Percentiles rank a stretch among this genome's conserved stretches.
phyloP scores from a whole-genome alignment of 331 rosid species.

The Phaseolus coccineus region DNA sequence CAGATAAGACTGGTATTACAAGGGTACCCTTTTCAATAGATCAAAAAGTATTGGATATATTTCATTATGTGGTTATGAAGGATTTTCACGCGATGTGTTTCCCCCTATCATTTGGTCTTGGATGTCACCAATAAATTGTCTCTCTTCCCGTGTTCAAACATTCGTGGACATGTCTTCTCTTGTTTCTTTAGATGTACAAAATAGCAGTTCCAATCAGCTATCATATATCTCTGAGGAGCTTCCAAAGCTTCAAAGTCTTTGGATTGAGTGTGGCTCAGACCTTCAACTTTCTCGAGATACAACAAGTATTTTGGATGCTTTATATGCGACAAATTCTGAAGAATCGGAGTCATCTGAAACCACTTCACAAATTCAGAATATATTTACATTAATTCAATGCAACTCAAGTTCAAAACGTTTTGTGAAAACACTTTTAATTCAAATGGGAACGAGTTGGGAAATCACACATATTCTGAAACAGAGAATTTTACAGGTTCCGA shows the following conservation, averaged over 20 bases:
- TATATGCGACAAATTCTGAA: not conserved
- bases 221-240: slow-evolving; percentile 5
- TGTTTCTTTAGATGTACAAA: slow-evolving; percentile 17
- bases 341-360: slow-evolving; percentile 3
- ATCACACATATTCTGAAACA: not conserved
- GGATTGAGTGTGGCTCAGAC: not conserved
- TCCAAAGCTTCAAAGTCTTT: slow-evolving; percentile 35
- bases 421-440: not conserved
- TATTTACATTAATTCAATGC: slow-evolving; percentile 1
- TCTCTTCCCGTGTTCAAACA: not conserved
- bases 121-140: slow-evolving; percentile 44
- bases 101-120: slow-evolving; percentile 50
- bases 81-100: slow-evolving; percentile 34
- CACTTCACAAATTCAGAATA: slow-evolving; percentile 15
- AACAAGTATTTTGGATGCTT: not conserved
- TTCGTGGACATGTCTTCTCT: not conserved
- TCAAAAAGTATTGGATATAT: slow-evolving; percentile 47
- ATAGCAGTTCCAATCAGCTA: not conserved
- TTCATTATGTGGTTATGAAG: slow-evolving; percentile 46
- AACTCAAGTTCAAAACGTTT: not conserved
- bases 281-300: not conserved
- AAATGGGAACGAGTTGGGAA: not conserved
- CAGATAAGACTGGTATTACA: slow-evolving; percentile 43
- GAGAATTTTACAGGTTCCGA: not conserved
- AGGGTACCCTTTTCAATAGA: slow-evolving; percentile 39